phyloP scores from a whole-genome alignment of 2,329 filamentous ascomycete genomes.

The Periconia sp. region DNA sequence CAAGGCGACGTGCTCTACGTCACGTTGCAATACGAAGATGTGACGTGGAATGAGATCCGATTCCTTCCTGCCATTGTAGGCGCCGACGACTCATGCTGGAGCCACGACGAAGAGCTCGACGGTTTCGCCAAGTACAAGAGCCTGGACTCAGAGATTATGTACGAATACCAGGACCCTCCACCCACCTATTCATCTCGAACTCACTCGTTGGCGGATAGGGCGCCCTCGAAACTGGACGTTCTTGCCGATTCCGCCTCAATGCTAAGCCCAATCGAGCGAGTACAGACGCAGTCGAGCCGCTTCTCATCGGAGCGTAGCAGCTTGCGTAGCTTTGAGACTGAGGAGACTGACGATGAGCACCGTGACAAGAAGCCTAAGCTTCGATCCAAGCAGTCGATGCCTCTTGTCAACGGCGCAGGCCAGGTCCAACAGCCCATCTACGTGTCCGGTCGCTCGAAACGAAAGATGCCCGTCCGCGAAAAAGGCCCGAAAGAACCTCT shows the following conservation, averaged over 20 bases:
- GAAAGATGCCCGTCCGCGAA: constrained; percentile 48
- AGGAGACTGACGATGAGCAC: constrained; percentile 47
- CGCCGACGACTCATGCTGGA: constrained; percentile 46
- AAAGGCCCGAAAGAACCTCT: constrained; percentile 47
- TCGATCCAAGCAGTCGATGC: constrained; percentile 43
- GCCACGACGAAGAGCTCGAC: constrained; percentile 47
- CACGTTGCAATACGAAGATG: constrained; percentile 46
- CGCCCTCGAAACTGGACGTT: constrained; percentile 45
- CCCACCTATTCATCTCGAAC: constrained; percentile 50
- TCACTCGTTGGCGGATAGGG: constrained; percentile 46
- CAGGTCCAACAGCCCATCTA: constrained; percentile 42
- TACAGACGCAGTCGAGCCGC: constrained; percentile 25
- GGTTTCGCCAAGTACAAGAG: constrained; percentile 44
- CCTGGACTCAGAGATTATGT: constrained; percentile 49
- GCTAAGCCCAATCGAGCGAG: constrained; percentile 41
- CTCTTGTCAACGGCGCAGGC: constrained; percentile 31
- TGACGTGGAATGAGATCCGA: constrained; percentile 48
- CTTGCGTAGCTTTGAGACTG: constrained; percentile 42
- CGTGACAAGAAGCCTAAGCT: constrained; percentile 50
- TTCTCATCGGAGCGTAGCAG: constrained; percentile 45
- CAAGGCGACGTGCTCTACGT: constrained; percentile 50
- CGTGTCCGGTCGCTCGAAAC: constrained; percentile 48
- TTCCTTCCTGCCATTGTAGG: constrained; percentile 41
- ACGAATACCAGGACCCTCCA: constrained; percentile 51
- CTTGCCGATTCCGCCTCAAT: constrained; percentile 45